phyloP scores from a whole-genome alignment of 805 yeast species.

The Starmerella vitae region DNA sequence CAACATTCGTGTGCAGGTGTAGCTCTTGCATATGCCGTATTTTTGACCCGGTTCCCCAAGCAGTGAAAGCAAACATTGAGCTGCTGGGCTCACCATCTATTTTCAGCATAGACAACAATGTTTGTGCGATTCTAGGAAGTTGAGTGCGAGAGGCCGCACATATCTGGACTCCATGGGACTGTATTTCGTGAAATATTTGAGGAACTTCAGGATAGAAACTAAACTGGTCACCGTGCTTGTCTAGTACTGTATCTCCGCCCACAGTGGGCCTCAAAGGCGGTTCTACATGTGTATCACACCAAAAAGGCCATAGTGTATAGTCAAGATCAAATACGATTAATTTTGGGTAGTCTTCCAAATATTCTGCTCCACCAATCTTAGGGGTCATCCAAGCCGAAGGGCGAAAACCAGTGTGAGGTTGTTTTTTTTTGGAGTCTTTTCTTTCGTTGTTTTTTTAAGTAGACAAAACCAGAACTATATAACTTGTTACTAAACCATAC shows the following conservation, averaged over 20 bases:
- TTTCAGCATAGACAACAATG: constrained; percentile 41
- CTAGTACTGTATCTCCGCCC: constrained; percentile 33
- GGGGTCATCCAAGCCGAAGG: no score
- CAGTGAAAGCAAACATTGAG: constrained; percentile 34
- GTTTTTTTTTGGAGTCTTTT: no score
- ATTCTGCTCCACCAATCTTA: no score
- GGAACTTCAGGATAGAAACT: constrained; percentile 57
- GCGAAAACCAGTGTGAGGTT: no score
- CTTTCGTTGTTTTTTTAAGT: no score
- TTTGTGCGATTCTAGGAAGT: constrained; percentile 62
- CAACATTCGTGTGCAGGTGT: constrained; percentile 36
- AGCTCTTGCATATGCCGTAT: constrained; percentile 42
- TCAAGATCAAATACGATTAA: constrained; percentile 64
- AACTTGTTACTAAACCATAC: no score
- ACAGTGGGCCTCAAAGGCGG: constrained; percentile 37
- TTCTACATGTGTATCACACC: constrained; percentile 66
- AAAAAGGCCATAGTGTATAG: constrained; percentile 65
- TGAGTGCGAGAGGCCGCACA: constrained; percentile 70
- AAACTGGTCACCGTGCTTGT: constrained; percentile 42
- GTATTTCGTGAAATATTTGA: constrained; percentile 42
- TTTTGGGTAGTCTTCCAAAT: constrained; percentile 33
- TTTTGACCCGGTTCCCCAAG: constrained; percentile 35
- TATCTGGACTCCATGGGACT: constrained; percentile 34
- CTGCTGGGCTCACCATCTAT: constrained; percentile 43
- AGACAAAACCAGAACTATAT: no score